phyloP scores from a whole-genome alignment of 1,284 basidiomycete genomes.

The Earliella scabrosa region DNA sequence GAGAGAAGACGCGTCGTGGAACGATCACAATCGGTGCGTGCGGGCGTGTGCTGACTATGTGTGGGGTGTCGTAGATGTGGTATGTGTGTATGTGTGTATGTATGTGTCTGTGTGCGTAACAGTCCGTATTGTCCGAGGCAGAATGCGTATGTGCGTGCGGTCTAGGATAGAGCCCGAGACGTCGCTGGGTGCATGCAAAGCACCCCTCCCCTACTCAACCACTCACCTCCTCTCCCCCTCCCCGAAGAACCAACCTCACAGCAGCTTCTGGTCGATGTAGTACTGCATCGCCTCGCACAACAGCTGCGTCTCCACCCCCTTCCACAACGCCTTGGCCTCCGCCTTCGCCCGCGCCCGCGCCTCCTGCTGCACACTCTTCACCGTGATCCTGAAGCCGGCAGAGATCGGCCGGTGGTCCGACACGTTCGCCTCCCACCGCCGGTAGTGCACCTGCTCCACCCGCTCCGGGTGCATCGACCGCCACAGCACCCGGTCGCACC shows the following conservation, averaged over 20 bases:
- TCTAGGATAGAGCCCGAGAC: no score
- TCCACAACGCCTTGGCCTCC: conserved; percentile 64
- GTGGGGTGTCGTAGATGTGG: background rate
- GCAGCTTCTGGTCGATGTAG: conserved; percentile 46
- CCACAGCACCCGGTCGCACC: conserved; percentile 96
- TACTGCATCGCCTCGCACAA: conserved; percentile 56
- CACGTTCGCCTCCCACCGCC: conserved; percentile 82
- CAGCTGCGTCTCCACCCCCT: conserved; percentile 55
- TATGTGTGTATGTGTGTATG: background rate
- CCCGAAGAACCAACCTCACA: conserved; percentile 22
- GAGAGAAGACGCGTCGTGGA: background rate
- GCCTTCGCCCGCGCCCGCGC: conserved; percentile 57
- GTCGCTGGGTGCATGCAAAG: no score
- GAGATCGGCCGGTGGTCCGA: conserved; percentile 89
- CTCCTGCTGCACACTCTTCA: conserved; percentile 73
- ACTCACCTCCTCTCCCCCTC: background rate
- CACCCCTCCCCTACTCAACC: no score
- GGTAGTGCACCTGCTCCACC: conserved; percentile 69
- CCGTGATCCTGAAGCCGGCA: conserved; percentile 71
- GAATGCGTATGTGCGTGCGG: no score
- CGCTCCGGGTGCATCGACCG: conserved; percentile 61
- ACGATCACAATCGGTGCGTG: background rate
- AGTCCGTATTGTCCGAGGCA: no score
- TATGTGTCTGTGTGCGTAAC: no score
- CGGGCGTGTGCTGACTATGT: background rate